Base-by-base conservation (phyloP, 768 basidiomycete genomes). In the Pisolithus orientalis region DNA sequence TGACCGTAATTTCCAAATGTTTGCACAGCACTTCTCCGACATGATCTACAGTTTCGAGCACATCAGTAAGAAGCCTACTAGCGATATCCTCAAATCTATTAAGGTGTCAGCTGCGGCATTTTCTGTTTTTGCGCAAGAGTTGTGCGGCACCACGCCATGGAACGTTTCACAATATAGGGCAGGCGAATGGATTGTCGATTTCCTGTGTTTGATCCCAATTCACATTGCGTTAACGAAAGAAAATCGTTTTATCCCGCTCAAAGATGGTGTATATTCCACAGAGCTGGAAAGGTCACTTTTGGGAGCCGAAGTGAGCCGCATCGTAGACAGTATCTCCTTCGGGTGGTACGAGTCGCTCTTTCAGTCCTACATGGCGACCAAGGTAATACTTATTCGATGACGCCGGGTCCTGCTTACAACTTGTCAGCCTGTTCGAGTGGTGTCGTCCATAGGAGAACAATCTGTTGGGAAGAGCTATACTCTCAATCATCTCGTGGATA, bases 371-470 rank as follows among this genome's bases (percentile, higher is more conserved):
- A 75, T 80, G 77, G 77, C 79, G 0, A 68, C 69, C 17, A 84
- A 78, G 73, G 81, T 75, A 43, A 6, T 64, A 47, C 0, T 4
- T 28, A 1, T 0, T 2, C 24, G 32, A 44, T 38, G 28, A 1
- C 16, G 7, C 16, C 14, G 28, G 11, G 51, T 13, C 53, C 21
- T 6, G 1, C 14, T 0, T 1, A 31, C 29, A 6, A 14, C 6
- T 28, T 39, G 10, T 44, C 37, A 83, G 79, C 82, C 80, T 2
- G 81, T 84, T 13, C 77, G 74, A 55, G 83, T 84, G 3, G 82
- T 84, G 1, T 81, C 82, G 0, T 84, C 83, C 0, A 83, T 84
- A 82, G 82, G 82, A 1, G 82, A 83, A 59, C 83, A 84, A 58
- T 83, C 80, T 0, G 82, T 84, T 1, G 83, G 82, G 0, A 83